Conservation (phyloP, 768 basidiomycete species). For the Naganishia vaughanmartiniae region DNA sequence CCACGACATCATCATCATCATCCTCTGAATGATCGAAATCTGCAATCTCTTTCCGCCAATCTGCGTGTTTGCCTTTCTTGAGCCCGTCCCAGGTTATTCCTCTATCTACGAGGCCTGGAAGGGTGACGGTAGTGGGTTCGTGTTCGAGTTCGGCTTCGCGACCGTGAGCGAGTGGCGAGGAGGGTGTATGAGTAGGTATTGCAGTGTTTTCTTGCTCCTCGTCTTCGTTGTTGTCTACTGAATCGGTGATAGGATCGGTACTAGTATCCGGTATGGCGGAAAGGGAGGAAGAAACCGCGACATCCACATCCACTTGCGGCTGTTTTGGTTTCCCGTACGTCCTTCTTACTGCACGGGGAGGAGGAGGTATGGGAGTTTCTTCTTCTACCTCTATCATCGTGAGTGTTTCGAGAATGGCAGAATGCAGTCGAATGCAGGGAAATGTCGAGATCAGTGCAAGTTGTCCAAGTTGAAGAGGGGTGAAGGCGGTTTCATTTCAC, state of each 20-base stretch:
- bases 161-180: neutral
- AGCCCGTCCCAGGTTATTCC: neutral
- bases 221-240: neutral
- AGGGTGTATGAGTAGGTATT: neutral
- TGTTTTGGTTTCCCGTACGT: slow-evolving; percentile 11
- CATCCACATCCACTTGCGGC: neutral
- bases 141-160: neutral
- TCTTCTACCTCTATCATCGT: slow-evolving; percentile 2
- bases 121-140: neutral
- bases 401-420: neutral
- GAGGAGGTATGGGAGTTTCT: too few species aligned
- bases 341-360: neutral
- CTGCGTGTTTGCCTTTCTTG: neutral
- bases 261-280: neutral
- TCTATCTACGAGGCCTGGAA: too few species aligned
- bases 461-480: neutral
- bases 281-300: neutral
- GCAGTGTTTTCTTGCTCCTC: neutral
- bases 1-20: too few species aligned
- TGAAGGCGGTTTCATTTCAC: slow-evolving; percentile 3
- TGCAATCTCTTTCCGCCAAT: slow-evolving; percentile 1
- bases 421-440: neutral
- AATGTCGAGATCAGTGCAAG: too few species aligned
- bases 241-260: neutral
- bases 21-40: too few species aligned